Evolutionary conservation across 2,329 filamentous ascomycete genomes (phyloP), one percentile per base, ranked within the genome.

Genomic region (Monascus ruber): DNA sequence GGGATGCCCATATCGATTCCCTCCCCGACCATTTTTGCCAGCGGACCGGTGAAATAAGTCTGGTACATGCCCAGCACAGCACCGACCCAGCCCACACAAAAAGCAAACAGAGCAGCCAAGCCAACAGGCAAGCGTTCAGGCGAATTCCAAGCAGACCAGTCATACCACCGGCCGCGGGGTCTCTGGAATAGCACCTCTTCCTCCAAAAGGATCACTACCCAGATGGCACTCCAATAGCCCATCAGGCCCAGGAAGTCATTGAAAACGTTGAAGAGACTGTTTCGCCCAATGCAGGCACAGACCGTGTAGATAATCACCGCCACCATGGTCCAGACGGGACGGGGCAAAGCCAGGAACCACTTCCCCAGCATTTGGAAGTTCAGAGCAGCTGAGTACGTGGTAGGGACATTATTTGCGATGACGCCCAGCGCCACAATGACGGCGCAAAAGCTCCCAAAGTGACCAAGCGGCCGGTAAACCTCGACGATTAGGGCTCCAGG

Each of bases 121-220:
- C 63, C 62, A n/a, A 62, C 37, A 2, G 62, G 62, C 28, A 65
- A 42, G 35, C 46, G 54, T 7, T 40, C 44, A 10, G 37, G 41
- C 39, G 60, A 52, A 27, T 58, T 51, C 59, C 63, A 66, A 2
- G 44, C 52, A 10, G 52, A 42, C 56, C 60, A 61, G 39, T 59
- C 49, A 38, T 55, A 62, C 7, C 51, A 51, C 10, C 53, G 39
- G 1, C 53, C 58, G 17, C 17, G 17, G 17, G 17, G 17, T 2
- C 65, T 58, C n/a, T 57, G 55, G 47, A 64, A 67, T 9, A 65
- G 45, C 8, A 62, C 5, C 27, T 64, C 56, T 43, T 66, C 63
- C 38, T 63, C 52, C 5, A 63, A 6, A 1, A 54, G 51, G 10
- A 66, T 63, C 28, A 47, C 54, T 6, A 64, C 44, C 45, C 56